Evolutionary conservation across 495 filamentous ascomycete species (phyloP).

Genomic region (Oleoguttula mirabilis): DNA sequence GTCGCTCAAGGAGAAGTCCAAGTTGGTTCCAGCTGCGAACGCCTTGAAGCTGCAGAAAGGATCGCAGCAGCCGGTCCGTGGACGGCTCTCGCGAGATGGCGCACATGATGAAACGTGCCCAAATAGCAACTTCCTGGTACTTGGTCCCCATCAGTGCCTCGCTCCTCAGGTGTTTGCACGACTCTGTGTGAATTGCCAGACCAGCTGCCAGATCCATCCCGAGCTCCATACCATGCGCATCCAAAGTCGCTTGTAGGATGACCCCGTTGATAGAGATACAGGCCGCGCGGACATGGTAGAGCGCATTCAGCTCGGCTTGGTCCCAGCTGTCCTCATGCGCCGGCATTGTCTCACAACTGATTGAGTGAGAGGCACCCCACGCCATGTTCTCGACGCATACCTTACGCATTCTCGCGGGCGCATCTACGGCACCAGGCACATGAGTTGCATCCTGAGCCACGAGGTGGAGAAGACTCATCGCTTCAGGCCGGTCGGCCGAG

Average conservation of each 20-base stretch:
- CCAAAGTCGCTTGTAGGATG: neutral
- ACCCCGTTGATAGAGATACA: conserved; percentile 2
- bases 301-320: conserved; percentile 3
- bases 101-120: conserved; percentile 7
- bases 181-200: conserved; percentile 1
- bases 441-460: neutral
- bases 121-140: conserved; percentile 4
- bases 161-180: conserved; percentile 5
- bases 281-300: conserved; percentile 6
- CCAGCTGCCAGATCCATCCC: neutral
- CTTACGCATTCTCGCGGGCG: neutral
- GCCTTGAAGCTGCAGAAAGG: neutral
- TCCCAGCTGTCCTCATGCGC: conserved; percentile 1
- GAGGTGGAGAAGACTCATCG: conserved; percentile 4
- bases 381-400: conserved; percentile 10
- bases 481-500: neutral
- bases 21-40: neutral
- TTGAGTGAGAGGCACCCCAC: conserved; percentile 7
- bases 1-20: too few relatives aligned
- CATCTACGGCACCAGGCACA: neutral
- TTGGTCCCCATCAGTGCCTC: conserved; percentile 2
- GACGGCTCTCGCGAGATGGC: conserved; percentile 3
- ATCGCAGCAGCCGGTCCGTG: neutral
- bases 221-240: conserved; percentile 1
- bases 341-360: neutral